Evolutionary conservation across 2,329 filamentous ascomycete genomes (phyloP), one percentile per base, ranked within the genome.

Genomic region (Diaporthe vaccinii): DNA sequence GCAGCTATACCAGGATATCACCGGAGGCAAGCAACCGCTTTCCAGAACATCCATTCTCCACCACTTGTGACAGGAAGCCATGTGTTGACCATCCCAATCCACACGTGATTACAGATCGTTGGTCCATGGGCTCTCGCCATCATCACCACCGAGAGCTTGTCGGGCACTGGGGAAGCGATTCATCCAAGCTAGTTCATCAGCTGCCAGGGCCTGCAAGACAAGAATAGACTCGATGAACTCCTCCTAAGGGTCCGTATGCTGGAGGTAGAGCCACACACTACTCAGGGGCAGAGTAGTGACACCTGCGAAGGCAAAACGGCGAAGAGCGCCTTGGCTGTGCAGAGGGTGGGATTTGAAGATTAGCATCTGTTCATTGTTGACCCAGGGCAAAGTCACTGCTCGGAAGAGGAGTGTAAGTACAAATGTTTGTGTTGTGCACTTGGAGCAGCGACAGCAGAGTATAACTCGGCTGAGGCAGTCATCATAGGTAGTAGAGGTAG

Each of bases 281-380:
- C 79, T 80, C 55, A 79, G 79, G 6, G 81, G 82, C 51, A 83
- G 75, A n/a, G 72, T 55, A 9, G 79, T 76, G 1, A 80, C 77
- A 4, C 80, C 80, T 36, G 82, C 80, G 74, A 84, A 84, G 15
- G 80, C 78, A 69, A 82, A 78, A 20, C 80, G 80, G 61, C 78
- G 80, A 59, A 83, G 74, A 4, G 78, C 77, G 51, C 78, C 78
- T 77, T 80, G 79, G 74, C 80, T 82, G 79, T 71, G 31, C 31
- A 53, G 46, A 46, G 46, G 28, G 12, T 12, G 46, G 14, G 31
- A 28, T 41, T 44, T 14, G 36, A 44, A 25, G 61, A 55, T 59
- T 73, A 44, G 25, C 65, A 41, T 41, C 9, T 65, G 20, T 12
- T 49, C 39, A 73, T n/a, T 57, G 39, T 53, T 55, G 28, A 44